Conservation (phyloP, 2,329 filamentous ascomycete genomes). For the Niveomyces coronatus region DNA sequence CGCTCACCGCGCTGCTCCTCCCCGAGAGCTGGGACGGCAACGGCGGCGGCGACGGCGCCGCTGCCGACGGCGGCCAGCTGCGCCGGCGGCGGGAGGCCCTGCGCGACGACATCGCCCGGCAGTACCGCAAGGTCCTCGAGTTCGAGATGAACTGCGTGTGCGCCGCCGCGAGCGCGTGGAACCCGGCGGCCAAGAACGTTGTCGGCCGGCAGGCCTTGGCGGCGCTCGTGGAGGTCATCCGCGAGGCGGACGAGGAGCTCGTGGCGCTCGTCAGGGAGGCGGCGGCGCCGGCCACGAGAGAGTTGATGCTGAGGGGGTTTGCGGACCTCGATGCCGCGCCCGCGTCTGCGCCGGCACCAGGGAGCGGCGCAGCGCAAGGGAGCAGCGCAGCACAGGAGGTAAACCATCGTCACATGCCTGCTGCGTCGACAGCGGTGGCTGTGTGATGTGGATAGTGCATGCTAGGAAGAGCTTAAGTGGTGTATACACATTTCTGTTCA, state of each 20-base stretch:
- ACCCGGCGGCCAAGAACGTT: slow-evolving; percentile 25
- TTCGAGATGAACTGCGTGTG: slow-evolving; percentile 31
- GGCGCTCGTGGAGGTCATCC: slow-evolving; percentile 17
- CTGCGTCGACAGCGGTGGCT: slow-evolving; percentile 5
- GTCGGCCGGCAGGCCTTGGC: slow-evolving; percentile 24
- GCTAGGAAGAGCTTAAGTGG: not conserved
- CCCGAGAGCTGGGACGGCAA: slow-evolving; percentile 15
- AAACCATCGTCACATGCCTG: slow-evolving; percentile 8
- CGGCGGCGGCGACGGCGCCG: slow-evolving; percentile 15
- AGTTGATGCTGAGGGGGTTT: not conserved
- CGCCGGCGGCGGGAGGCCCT: slow-evolving; percentile 13
- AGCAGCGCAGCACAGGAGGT: not conserved
- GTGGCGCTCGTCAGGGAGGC: slow-evolving; percentile 13
- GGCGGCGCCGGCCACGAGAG: not conserved
- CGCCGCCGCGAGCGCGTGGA: slow-evolving; percentile 27
- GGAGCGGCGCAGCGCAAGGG: too few relatives aligned
- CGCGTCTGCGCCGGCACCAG: too few relatives aligned
- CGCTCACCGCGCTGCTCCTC: slow-evolving; percentile 19
- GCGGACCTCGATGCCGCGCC: slow-evolving; percentile 4
- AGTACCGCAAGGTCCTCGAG: slow-evolving; percentile 25
- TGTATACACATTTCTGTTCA: too few relatives aligned
- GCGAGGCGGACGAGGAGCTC: slow-evolving; percentile 19
- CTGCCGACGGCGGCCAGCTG: slow-evolving; percentile 16
- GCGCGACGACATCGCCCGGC: slow-evolving; percentile 16
- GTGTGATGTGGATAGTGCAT: not conserved